These are phyloP conservation scores for Amanita pseudoporphyria DNA, from an alignment of 768 basidiomycete genomes.

Conservation along the genomic window DNA sequence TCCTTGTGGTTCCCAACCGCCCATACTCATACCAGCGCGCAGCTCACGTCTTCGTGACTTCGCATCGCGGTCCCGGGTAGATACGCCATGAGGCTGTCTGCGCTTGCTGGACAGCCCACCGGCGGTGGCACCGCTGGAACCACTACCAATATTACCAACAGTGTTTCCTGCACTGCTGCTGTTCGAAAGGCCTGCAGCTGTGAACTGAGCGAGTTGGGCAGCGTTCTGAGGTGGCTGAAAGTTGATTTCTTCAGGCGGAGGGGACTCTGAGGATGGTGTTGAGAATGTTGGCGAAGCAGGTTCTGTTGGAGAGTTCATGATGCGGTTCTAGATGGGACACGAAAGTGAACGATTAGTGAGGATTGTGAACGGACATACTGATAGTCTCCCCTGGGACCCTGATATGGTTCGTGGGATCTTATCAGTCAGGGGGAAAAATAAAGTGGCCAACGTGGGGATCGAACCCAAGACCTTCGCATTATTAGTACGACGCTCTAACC, in stretches of 20 bases:
- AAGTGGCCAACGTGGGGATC: slow-evolving; percentile 32
- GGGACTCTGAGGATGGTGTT: slow-evolving; percentile 33
- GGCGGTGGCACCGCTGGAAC: background rate
- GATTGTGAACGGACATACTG: too few species aligned
- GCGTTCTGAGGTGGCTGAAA: slow-evolving; percentile 12
- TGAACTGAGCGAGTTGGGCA: slow-evolving; percentile 22
- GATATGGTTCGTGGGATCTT: too few species aligned
- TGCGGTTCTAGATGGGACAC: background rate
- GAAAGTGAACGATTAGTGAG: background rate
- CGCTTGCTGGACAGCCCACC: slow-evolving; percentile 2
- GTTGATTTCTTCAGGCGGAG: slow-evolving; percentile 30
- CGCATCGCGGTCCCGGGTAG: slow-evolving; percentile 35
- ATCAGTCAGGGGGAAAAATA: background rate
- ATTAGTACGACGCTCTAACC: slow-evolving; percentile 83
- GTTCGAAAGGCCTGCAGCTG: slow-evolving; percentile 20
- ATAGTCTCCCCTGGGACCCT: too few species aligned
- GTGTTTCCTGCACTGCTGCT: slow-evolving; percentile 10
- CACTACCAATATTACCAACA: slow-evolving; percentile 7
- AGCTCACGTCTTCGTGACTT: slow-evolving; percentile 38
- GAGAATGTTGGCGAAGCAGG: slow-evolving; percentile 29
- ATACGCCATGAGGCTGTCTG: slow-evolving; percentile 15
- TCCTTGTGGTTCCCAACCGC: background rate
- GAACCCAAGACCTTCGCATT: slow-evolving; percentile 66
- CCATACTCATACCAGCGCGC: slow-evolving; percentile 19
- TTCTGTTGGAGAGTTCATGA: slow-evolving; percentile 34